phyloP scores from a whole-genome alignment of 2,329 filamentous ascomycete genomes.

The Aspergillus uvarum region DNA sequence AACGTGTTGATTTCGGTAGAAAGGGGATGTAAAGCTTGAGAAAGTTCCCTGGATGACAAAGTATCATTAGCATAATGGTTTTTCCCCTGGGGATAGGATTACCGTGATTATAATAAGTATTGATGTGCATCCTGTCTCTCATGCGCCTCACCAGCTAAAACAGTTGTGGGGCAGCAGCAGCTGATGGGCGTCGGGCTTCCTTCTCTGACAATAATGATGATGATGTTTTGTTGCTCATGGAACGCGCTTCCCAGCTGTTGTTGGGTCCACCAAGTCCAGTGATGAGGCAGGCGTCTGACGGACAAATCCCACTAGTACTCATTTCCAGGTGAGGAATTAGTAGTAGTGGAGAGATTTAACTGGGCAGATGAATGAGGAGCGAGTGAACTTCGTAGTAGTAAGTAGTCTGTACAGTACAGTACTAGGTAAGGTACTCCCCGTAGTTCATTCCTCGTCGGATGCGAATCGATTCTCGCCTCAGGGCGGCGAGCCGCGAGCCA shows the following conservation, averaged over 20 bases:
- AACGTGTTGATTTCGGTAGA: not conserved
- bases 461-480: not conserved
- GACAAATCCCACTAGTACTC: not conserved
- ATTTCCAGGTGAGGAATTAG: not conserved
- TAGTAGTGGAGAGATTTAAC: not conserved
- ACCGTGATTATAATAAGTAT: not conserved
- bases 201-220: not conserved
- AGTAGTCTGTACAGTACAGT: too few relatives aligned
- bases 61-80: too few relatives aligned
- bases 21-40: not conserved
- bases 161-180: constrained; percentile 12
- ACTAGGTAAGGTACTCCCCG: too few relatives aligned
- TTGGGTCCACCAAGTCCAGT: not conserved
- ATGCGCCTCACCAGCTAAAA: constrained; percentile 14
- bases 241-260: not conserved
- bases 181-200: constrained; percentile 8
- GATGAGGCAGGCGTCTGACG: too few relatives aligned
- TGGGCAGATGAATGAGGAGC: not conserved
- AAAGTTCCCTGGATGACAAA: not conserved
- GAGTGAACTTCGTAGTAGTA: too few relatives aligned
- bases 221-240: not conserved
- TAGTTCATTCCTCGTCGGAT: not conserved
- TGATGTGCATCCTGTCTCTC: not conserved
- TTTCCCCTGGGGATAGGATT: not conserved
- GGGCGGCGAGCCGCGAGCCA: not conserved